Percentiles rank a stretch among this genome's conserved stretches.
Evolutionary conservation across 495 filamentous ascomycete species (phyloP).

Genomic region (Penicillium malachiteum): DNA sequence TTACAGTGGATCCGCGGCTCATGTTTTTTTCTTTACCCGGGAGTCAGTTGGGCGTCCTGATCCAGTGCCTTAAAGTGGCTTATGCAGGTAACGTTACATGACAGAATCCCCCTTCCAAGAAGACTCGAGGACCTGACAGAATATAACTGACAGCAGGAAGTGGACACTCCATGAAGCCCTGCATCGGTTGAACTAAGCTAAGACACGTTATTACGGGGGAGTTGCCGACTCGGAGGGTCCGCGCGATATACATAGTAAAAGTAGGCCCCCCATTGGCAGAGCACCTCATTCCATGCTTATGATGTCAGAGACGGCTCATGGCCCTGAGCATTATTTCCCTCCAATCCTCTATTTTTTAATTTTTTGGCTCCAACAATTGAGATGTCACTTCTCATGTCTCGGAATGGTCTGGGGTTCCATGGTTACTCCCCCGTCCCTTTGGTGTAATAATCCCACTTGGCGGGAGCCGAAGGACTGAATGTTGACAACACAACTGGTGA

Average conservation of each 20-base stretch:
- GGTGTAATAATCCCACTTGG: neutral
- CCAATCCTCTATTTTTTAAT: neutral
- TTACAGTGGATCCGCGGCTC: constrained; percentile 5
- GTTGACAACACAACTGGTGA: neutral
- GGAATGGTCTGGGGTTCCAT: neutral
- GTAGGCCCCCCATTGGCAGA: too few species aligned
- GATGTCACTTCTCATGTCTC: constrained; percentile 1
- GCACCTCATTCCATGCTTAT: neutral
- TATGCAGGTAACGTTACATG: constrained; percentile 29
- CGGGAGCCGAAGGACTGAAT: neutral
- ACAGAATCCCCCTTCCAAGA: neutral
- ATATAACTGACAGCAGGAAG: neutral
- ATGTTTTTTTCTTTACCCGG: constrained; percentile 1
- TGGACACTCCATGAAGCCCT: neutral
- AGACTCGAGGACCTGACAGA: too few species aligned
- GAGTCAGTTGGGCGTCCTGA: constrained; percentile 10
- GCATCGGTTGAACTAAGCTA: neutral
- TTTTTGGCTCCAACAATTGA: neutral
- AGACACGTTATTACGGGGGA: constrained; percentile 4
- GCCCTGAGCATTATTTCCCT: too few species aligned
- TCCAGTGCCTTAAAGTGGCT: constrained; percentile 7
- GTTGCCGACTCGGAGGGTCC: neutral
- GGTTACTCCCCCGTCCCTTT: neutral
- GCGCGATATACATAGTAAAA: constrained; percentile 3
- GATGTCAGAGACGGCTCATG: neutral